phyloP scores from a whole-genome alignment of 225 moss, liverwort and hornwort species.

The Pseudoscleropodium purum region DNA sequence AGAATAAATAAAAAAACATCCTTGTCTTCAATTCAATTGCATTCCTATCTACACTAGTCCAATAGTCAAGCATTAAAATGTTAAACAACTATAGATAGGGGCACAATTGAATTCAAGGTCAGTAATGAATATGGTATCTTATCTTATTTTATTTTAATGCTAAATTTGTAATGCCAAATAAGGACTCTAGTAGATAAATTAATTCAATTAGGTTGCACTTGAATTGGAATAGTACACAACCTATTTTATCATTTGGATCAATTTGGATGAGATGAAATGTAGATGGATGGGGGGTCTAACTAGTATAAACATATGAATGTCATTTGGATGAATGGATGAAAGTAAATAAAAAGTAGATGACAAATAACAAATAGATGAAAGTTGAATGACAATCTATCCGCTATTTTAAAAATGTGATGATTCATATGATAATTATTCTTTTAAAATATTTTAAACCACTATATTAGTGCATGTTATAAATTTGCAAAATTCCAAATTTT shows the following conservation, averaged over 20 bases:
- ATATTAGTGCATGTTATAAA: not conserved
- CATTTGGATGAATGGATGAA: not conserved
- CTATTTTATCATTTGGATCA: not conserved
- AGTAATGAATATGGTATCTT: not conserved
- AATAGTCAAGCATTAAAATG: not conserved
- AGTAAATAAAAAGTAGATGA: not conserved
- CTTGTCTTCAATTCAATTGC: not conserved
- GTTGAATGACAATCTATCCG: not conserved
- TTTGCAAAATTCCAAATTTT: not conserved
- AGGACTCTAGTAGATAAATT: not conserved
- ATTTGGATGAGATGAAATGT: not conserved
- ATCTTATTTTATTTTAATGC: not conserved
- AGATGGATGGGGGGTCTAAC: not conserved
- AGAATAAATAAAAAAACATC: not conserved
- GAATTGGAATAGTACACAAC: rapidly evolving
- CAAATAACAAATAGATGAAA: not conserved
- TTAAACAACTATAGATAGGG: not conserved
- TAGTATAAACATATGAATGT: not conserved
- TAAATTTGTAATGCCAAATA: not conserved
- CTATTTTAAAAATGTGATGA: not conserved
- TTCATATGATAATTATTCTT: not conserved
- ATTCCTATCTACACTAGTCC: rapidly evolving
- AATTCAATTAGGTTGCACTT: not conserved
- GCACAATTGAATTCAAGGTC: not conserved
- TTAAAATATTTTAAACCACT: not conserved